Evolutionary conservation across 2,329 filamentous ascomycete species (phyloP), one percentile per base, ranked within the genome.

Genomic region (Fusarium luffae): DNA sequence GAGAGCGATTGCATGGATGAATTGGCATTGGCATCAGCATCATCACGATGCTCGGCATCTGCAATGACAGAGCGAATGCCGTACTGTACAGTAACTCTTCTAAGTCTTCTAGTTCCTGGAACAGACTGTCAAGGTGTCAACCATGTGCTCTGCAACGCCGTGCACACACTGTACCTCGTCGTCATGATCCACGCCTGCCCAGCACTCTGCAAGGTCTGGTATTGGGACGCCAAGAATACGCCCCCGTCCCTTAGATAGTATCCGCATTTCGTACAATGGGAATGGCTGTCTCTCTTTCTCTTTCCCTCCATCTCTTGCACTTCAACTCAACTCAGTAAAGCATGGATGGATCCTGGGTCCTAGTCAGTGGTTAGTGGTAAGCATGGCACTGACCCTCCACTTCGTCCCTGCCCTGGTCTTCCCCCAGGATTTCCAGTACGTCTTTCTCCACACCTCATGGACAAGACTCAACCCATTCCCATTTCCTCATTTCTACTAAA

Each of bases 341-440:
- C 30, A 25, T 30, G 51, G 30, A 63, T 63, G 40, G 37, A 37
- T 37, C 34, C 23, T 41, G 44, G 51, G 40, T 56, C 23, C 47
- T 37, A 55, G n/a, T 48, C 18, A 48, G n/a, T 27, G 57, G 30
- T 34, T 21, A 48, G n/a, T 27, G 57, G 30, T 50, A 49, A 32
- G 61, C 54, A 66, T 66, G 62, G 59, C 54, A 66, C 52, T 63
- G 68, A 60, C 70, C 62, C 60, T 59, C 60, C 64, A 72, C 70
- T 64, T 46, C 44, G 30, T 49, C 43, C 43, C 54, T 60, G 59
- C 52, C 72, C 72, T 70, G 59, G 70, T 40, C 60, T 67, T 75
- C 72, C 72, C 72, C 72, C 72, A 74, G 72, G 74, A 75, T 74
- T 74, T 71, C 70, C 66, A 37, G 34, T 37, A 71, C 66, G 71